A percentile compares a stretch with the other conserved stretches of the same genome.
These are phyloP conservation scores for Boletus bicolor DNA, from an alignment of 768 basidiomycete species.

Conservation along the genomic window DNA sequence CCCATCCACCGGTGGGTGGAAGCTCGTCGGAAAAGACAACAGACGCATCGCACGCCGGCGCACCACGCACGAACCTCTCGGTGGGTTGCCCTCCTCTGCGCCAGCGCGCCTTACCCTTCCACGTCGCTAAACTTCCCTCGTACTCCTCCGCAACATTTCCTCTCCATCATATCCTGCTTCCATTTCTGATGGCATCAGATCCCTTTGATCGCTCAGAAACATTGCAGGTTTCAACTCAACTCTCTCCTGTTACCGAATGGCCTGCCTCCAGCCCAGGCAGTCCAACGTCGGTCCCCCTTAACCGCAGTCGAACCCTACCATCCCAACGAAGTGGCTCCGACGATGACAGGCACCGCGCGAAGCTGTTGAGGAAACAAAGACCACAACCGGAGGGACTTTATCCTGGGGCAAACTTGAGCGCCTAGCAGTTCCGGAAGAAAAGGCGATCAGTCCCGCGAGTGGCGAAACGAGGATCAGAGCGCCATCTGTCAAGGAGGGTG, in stretches of 20 bases:
- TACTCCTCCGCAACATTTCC: neutral
- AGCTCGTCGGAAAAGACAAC: constrained; percentile 40
- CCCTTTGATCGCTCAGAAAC: constrained; percentile 15
- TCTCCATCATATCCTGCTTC: constrained; percentile 3
- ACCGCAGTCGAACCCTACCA: constrained; percentile 67
- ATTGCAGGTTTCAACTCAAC: constrained; percentile 32
- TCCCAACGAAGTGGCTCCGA: constrained; percentile 23
- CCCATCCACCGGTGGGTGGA: constrained; percentile 51
- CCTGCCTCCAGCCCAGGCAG: constrained; percentile 32
- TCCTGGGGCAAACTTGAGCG: constrained; percentile 24
- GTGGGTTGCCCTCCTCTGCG: constrained; percentile 34
- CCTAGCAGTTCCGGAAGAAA: constrained; percentile 4
- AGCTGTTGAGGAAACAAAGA: constrained; percentile 52
- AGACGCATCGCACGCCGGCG: constrained; percentile 51
- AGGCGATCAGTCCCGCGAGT: neutral
- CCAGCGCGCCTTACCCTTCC: constrained; percentile 29
- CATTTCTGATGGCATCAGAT: constrained; percentile 23
- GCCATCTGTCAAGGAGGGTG: constrained; percentile 15
- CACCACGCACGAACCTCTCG: constrained; percentile 49
- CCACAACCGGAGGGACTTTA: constrained; percentile 32
- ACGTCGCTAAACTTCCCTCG: constrained; percentile 26
- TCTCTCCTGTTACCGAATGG: constrained; percentile 49
- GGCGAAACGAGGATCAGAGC: constrained; percentile 5
- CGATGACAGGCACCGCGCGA: constrained; percentile 37
- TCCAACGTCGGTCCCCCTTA: constrained; percentile 33